Evolutionary conservation across 2,329 filamentous ascomycete genomes (phyloP).

Genomic region (Furcasterigmium furcatum): DNA sequence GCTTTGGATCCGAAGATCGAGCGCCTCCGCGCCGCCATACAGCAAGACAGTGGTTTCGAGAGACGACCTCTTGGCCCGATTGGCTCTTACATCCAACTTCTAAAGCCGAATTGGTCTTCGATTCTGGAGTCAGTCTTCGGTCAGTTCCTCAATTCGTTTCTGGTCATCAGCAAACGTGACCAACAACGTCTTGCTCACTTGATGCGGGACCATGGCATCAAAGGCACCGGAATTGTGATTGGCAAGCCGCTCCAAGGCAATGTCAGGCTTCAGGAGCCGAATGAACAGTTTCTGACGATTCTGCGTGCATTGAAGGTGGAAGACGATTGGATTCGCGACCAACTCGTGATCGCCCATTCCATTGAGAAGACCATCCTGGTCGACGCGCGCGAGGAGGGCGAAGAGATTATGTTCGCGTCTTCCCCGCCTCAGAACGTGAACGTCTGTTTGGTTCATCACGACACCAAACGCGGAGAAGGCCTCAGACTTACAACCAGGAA

Average conservation of each 20-base stretch:
- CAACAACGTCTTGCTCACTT: slow-evolving; percentile 63
- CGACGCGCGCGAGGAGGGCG: slow-evolving; percentile 61
- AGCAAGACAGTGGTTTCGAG: slow-evolving; percentile 64
- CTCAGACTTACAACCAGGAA: slow-evolving; percentile 8
- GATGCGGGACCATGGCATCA: slow-evolving; percentile 54
- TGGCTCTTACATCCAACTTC: slow-evolving; percentile 71
- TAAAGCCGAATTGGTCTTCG: slow-evolving; percentile 77
- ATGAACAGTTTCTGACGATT: slow-evolving; percentile 69
- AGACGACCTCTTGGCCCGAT: slow-evolving; percentile 79
- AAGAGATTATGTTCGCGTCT: slow-evolving; percentile 64
- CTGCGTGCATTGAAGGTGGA: slow-evolving; percentile 80
- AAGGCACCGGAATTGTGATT: slow-evolving; percentile 60
- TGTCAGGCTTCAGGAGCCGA: slow-evolving; percentile 69
- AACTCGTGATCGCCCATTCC: slow-evolving; percentile 75
- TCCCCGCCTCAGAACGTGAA: slow-evolving; percentile 65
- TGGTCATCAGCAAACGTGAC: slow-evolving; percentile 76
- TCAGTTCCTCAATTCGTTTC: slow-evolving; percentile 68
- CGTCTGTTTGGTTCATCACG: slow-evolving; percentile 67
- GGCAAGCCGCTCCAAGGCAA: slow-evolving; percentile 53
- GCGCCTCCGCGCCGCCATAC: slow-evolving; percentile 64
- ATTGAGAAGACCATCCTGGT: slow-evolving; percentile 87
- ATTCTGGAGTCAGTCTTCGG: slow-evolving; percentile 78
- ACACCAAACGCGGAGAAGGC: slow-evolving; percentile 37
- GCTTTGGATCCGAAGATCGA: slow-evolving; percentile 64
- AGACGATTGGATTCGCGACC: slow-evolving; percentile 71